These are phyloP conservation scores for Malus sieversii DNA, from an alignment of 306 rosid species.

Conservation along the genomic window DNA sequence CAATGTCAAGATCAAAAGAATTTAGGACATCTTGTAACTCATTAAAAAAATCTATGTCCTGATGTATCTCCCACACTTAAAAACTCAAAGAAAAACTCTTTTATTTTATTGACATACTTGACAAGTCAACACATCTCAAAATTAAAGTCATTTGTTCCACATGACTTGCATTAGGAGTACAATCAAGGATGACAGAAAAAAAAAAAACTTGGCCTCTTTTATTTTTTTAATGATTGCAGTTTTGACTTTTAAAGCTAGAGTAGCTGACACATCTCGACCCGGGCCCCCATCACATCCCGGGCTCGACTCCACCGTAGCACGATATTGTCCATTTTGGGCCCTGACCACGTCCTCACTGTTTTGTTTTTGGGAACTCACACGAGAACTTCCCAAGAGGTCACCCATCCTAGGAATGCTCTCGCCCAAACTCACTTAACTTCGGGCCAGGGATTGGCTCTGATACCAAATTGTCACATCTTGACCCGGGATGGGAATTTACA, in stretches of 20 bases:
- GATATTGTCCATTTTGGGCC: too few relatives aligned
- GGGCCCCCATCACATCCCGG: too few relatives aligned
- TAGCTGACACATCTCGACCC: fast-evolving
- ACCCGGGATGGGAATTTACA: too few relatives aligned
- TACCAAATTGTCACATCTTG: too few relatives aligned
- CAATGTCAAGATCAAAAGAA: neutral
- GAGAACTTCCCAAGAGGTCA: too few relatives aligned
- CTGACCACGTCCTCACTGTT: too few relatives aligned
- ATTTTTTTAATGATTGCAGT: neutral
- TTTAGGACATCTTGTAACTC: neutral
- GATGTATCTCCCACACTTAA: neutral
- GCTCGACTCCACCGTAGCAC: too few relatives aligned
- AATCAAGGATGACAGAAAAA: neutral
- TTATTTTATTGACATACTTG: neutral
- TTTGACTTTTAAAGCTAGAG: neutral
- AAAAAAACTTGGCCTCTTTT: too few relatives aligned
- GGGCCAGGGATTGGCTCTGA: too few relatives aligned
- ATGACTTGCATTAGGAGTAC: neutral
- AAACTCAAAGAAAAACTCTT: neutral
- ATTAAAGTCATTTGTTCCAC: neutral
- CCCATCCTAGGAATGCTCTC: too few relatives aligned
- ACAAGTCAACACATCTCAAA: neutral
- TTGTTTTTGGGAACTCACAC: too few relatives aligned
- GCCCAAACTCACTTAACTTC: too few relatives aligned
- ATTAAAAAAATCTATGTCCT: neutral